phyloP scores from a whole-genome alignment of 2,329 filamentous ascomycete genomes.

The Nothophoma quercina region DNA sequence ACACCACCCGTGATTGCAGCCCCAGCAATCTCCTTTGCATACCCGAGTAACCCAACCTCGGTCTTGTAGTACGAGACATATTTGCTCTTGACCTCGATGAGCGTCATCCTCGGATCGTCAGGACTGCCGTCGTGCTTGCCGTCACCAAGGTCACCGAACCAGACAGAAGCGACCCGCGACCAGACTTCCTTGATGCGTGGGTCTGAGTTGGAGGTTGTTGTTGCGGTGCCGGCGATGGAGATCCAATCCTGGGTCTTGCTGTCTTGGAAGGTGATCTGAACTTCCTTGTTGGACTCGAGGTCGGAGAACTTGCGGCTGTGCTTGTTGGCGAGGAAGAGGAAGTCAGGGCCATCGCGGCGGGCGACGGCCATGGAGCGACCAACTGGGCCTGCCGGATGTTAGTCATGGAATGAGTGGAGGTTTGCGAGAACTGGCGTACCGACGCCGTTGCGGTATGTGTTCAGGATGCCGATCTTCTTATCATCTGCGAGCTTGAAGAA shows the following conservation, averaged over 20 bases:
- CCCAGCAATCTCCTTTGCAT: slow-evolving; percentile 50
- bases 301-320: slow-evolving; percentile 58
- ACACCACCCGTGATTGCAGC: slow-evolving; percentile 50
- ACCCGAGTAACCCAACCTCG: slow-evolving; percentile 46
- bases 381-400: slow-evolving; percentile 44
- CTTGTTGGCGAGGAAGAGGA: slow-evolving; percentile 59
- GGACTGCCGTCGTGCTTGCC: slow-evolving; percentile 56
- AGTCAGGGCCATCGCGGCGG: slow-evolving; percentile 64
- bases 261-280: slow-evolving; percentile 58
- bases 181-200: slow-evolving; percentile 59
- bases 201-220: slow-evolving; percentile 53
- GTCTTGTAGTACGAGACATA: slow-evolving; percentile 52
- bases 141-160: slow-evolving; percentile 61
- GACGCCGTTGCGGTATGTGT: slow-evolving; percentile 52
- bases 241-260: slow-evolving; percentile 57
- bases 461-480: slow-evolving; percentile 55
- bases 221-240: slow-evolving; percentile 54
- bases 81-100: slow-evolving; percentile 50
- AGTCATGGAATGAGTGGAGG: background rate
- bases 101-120: slow-evolving; percentile 58
- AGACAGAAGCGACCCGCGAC: slow-evolving; percentile 50
- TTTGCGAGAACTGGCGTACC: slow-evolving; percentile 35
- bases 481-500: slow-evolving; percentile 57
- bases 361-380: slow-evolving; percentile 59
- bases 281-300: slow-evolving; percentile 52